These are phyloP conservation scores for Trichosporon coremiiforme DNA, from an alignment of 1,284 basidiomycete genomes.

Conservation along the genomic window DNA sequence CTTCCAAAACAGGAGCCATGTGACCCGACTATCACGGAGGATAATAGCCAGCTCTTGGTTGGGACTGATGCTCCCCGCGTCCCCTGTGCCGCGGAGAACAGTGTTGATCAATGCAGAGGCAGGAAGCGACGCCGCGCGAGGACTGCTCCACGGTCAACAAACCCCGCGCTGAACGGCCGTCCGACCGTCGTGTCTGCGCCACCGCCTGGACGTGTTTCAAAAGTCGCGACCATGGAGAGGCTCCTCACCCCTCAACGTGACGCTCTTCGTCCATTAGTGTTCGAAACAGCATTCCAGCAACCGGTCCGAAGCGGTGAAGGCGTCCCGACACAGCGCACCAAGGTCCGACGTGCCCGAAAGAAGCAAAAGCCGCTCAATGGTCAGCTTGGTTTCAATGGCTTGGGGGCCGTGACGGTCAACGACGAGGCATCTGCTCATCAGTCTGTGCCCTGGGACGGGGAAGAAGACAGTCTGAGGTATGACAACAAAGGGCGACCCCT, in stretches of 20 bases:
- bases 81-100: too few species aligned
- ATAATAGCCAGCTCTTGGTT: too few species aligned
- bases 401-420: too few species aligned
- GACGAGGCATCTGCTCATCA: background rate
- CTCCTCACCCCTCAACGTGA: background rate
- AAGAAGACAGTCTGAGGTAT: background rate
- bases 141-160: background rate
- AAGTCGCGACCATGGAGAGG: background rate
- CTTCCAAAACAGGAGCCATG: background rate
- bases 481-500: background rate
- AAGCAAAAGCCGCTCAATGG: background rate
- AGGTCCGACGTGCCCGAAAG: background rate
- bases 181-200: background rate
- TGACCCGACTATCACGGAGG: too few species aligned
- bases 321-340: too few species aligned
- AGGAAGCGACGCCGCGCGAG: background rate
- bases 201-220: background rate
- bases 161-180: background rate
- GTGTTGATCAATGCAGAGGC: too few species aligned
- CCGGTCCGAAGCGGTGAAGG: too few species aligned
- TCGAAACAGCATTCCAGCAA: too few species aligned
- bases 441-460: background rate
- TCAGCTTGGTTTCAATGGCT: too few species aligned
- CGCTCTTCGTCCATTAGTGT: too few species aligned
- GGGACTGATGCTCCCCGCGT: too few species aligned